Evolutionary conservation across 345 rosid genomes (phyloP), one percentile per base, ranked within the genome.

Genomic region (Murraya koenigii): DNA sequence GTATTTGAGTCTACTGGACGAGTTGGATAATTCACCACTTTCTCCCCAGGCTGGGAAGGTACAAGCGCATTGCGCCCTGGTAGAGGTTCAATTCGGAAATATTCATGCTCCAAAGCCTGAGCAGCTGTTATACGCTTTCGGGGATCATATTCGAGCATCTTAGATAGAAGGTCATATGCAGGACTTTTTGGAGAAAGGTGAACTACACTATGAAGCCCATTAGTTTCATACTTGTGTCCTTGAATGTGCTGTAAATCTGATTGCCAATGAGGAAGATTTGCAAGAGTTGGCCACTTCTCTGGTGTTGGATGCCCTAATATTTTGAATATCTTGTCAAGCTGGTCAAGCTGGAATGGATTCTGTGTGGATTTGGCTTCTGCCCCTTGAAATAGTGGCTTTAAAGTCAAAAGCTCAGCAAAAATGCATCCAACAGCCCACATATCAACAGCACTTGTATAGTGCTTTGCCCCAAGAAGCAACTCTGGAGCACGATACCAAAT

Each of bases 371-470:
- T 96, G 41, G 95, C 99, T 82, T 96, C 98, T 65, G 92, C 90
- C 65, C 99, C 99, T 86, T 96, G 98, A 79, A 96, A 96, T 72
- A 96, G 88, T 4, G 99, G 99, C 88, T 94, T 97, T 82, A 96
- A 87, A 69, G 99, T 94, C 84, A 96, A 85, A 80, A 94, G 91
- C 60, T 94, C 99, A 6, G 99, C 99, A 74, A 97, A 97, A 74
- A 97, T 94, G 88, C 99, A 97, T 47, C 99, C 99, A 54, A 97
- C 91, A 5, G 99, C 99, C 99, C 99, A 96, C 95, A 89, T 94
- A 78, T 96, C 99, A 56, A 96, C 98, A 20, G 99, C 97, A 47
- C 98, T 94, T 0, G 97, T 96, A 71, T 97, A 97, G 82, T 97
- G 99, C 88, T 97, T 97, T 1, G 97, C 97, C 47, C 99, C 98